Evolutionary conservation across 805 yeast genomes (phyloP), one percentile per base, ranked within the genome.

Genomic region (Candida qinlingensis): DNA sequence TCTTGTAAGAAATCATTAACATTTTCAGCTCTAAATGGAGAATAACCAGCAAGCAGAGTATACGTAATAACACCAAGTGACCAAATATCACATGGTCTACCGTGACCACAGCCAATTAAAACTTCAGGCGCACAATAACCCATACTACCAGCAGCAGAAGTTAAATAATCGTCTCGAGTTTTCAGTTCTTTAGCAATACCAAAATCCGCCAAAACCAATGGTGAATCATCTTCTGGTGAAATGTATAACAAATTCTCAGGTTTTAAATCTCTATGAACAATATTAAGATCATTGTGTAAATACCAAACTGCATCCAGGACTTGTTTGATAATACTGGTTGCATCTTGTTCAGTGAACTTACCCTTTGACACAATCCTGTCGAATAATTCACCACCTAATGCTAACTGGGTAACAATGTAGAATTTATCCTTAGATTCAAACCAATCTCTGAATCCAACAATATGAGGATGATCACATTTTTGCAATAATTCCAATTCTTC

Each of bases 101-200:
- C 96, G 67, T 92, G 97, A 7, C 97, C 98, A 37, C 74, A 72
- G 12, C 86, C 82, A 39, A 81, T 69, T 37, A 92, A 75, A 7
- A 92, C 90, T 62, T 92, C 99, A 0, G 99, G 99, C 0, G 98
- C 98, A 34, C 96, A 97, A 65, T 92, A 92, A 2, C 99, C 98
- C 67, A 88, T 83, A 1, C 96, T 87, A 1, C 98, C 98, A 1
- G 96, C 96, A 39, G 87, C 83, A 26, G 84, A 72, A 33, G 75
- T 80, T 50, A 88, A 71, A 51, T 79, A 70, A 48, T 85, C 88
- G 56, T 80, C 77, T 4, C 80, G 75, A 10, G 73, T 65, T 50
- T 74, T 72, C 54, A 92, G 70, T 57, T 79, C 76, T 65, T 88
- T 88, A 34, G 98, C 97, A 53, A 92, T 94, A 44, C 99, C 99